Evolutionary conservation across 1,284 basidiomycete genomes (phyloP).

Genomic region (Apiotrichum siamense): DNA sequence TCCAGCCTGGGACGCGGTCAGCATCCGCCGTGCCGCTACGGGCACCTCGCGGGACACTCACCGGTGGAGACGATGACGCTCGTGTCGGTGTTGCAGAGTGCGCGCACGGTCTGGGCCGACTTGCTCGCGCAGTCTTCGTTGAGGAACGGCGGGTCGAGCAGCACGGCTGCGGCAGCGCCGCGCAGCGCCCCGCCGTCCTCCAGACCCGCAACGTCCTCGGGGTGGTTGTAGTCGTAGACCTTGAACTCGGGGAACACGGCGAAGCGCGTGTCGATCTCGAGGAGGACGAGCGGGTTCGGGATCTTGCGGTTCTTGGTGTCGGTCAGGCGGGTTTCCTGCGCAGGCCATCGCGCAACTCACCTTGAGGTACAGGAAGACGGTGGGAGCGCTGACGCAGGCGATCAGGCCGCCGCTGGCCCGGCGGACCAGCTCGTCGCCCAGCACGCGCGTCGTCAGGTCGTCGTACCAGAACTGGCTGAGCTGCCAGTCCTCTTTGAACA

Average conservation of each 20-base stretch:
- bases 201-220: conserved; percentile 1
- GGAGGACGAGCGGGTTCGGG: conserved; percentile 9
- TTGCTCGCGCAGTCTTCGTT: conserved; percentile 5
- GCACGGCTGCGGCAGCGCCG: conserved; percentile 2
- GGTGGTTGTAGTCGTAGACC: conserved; percentile 8
- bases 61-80: conserved; percentile 8
- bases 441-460: background rate
- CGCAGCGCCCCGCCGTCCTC: background rate
- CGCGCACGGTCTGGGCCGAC: conserved; percentile 1
- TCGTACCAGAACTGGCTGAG: conserved; percentile 18
- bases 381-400: conserved; percentile 6
- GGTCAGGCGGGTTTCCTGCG: background rate
- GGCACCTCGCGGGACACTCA: no score
- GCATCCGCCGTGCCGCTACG: no score
- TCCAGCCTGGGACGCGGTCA: conserved; percentile 4
- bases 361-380: conserved; percentile 9
- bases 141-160: conserved; percentile 13
- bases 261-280: conserved; percentile 14
- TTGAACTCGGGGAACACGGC: conserved; percentile 12
- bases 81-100: background rate
- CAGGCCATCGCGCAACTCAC: background rate
- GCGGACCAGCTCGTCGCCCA: conserved; percentile 2
- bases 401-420: conserved; percentile 7
- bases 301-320: conserved; percentile 8
- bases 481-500: conserved; percentile 13